Conservation (phyloP, 257 asterid species). For the Nicotiana benthamiana region DNA sequence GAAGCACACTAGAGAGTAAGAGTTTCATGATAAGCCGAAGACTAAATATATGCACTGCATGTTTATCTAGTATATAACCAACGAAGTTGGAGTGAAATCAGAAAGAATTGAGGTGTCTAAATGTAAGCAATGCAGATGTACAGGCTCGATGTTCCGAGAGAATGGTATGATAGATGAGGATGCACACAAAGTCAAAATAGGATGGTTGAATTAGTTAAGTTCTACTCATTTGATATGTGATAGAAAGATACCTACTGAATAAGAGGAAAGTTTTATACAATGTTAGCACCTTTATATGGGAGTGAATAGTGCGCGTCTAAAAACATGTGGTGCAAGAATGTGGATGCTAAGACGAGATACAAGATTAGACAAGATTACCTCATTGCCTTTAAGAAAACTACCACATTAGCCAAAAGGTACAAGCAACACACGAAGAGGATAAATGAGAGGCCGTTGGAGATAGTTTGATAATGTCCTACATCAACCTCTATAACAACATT, state of each 20-base stretch:
- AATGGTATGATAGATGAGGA: neutral
- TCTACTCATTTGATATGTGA: neutral
- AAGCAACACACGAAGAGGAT: neutral
- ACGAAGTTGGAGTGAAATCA: neutral
- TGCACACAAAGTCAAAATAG: neutral
- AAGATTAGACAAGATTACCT: neutral
- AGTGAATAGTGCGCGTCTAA: neutral
- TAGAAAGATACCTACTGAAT: neutral
- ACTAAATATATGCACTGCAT: neutral
- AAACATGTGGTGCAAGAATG: neutral
- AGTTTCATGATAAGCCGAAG: neutral
- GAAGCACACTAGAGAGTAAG: neutral
- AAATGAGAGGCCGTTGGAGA: neutral
- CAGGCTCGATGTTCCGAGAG: neutral
- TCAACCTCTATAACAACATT: neutral
- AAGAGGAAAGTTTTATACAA: neutral
- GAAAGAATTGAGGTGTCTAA: neutral
- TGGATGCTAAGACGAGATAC: neutral
- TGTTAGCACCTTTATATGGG: neutral
- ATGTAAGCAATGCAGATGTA: neutral
- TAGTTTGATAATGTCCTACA: neutral
- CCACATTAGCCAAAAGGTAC: neutral
- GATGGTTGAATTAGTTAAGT: neutral
- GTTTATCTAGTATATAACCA: neutral
- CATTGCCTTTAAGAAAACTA: neutral